Conservation (phyloP, 1,139 yeast genomes). For the Blastobotrys indianensis region DNA sequence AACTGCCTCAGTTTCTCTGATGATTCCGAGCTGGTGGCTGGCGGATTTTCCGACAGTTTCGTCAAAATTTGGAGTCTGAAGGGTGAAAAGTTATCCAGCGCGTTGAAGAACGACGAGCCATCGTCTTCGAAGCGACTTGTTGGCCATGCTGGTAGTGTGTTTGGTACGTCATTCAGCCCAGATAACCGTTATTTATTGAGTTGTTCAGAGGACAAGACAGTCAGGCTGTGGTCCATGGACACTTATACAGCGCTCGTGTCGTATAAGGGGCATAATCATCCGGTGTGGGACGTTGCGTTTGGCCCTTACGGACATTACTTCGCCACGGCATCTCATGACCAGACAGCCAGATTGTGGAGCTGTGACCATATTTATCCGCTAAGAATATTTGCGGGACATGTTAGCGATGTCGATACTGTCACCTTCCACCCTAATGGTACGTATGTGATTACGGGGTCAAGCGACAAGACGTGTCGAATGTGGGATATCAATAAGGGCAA, state of each 20-base stretch:
- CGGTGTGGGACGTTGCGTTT: constrained; percentile 95
- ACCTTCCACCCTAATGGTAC: constrained; percentile 95
- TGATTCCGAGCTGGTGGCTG: constrained; percentile 83
- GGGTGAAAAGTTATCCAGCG: constrained; percentile 73
- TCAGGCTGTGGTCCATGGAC: constrained; percentile 89
- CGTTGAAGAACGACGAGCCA: constrained; percentile 50
- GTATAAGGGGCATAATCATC: constrained; percentile 95
- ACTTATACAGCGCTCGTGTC: constrained; percentile 83
- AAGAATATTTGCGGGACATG: constrained; percentile 94
- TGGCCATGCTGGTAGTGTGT: constrained; percentile 94
- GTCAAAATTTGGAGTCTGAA: constrained; percentile 89
- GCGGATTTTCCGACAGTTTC: constrained; percentile 89
- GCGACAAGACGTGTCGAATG: constrained; percentile 94
- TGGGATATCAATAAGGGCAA: constrained; percentile 93
- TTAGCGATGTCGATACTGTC: constrained; percentile 93
- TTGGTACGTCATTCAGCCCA: constrained; percentile 84
- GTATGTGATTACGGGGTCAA: constrained; percentile 88
- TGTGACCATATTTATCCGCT: constrained; percentile 96
- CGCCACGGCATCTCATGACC: constrained; percentile 96
- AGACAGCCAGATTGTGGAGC: constrained; percentile 96
- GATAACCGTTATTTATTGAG: constrained; percentile 78
- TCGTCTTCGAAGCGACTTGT: constrained; percentile 53
- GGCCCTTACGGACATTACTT: constrained; percentile 96
- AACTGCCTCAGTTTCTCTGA: constrained; percentile 80
- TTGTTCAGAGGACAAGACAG: constrained; percentile 87